Evolutionary conservation across 1,284 basidiomycete species (phyloP).

Genomic region (Caloboletus inedulis): DNA sequence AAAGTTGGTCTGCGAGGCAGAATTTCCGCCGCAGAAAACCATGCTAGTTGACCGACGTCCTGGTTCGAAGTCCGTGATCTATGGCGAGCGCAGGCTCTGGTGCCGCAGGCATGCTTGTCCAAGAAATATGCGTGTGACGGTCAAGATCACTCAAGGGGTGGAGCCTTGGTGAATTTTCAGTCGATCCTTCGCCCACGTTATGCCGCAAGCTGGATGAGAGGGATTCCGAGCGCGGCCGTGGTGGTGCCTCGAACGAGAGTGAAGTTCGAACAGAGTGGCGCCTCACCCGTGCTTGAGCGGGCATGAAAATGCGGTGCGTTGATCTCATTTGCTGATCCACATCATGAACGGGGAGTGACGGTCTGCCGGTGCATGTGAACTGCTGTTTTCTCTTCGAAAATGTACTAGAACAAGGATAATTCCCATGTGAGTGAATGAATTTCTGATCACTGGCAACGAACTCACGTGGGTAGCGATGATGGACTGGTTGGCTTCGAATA

Average conservation of each 20-base stretch:
- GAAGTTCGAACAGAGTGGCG: background rate
- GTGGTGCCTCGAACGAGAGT: background rate
- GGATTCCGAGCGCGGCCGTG: background rate
- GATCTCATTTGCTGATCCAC: background rate
- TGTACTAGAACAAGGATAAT: background rate
- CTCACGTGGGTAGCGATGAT: conserved; percentile 1
- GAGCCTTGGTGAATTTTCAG: background rate
- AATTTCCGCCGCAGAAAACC: too few species aligned
- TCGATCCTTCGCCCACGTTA: background rate
- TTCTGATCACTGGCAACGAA: background rate
- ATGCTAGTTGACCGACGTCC: background rate
- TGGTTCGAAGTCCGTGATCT: background rate
- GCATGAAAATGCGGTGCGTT: background rate
- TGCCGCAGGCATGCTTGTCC: background rate
- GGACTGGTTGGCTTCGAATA: background rate
- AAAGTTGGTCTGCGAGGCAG: background rate
- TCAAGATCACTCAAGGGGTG: background rate
- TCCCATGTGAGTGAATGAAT: background rate
- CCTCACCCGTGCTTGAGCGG: background rate
- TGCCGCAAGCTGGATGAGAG: background rate
- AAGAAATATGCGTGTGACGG: background rate
- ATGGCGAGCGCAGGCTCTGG: conserved; percentile 1
- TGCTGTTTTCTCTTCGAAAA: background rate
- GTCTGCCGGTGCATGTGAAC: background rate
- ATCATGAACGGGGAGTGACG: background rate